These are phyloP conservation scores for Fusarium penzigii DNA, from an alignment of 2,329 filamentous ascomycete genomes.

Conservation along the genomic window DNA sequence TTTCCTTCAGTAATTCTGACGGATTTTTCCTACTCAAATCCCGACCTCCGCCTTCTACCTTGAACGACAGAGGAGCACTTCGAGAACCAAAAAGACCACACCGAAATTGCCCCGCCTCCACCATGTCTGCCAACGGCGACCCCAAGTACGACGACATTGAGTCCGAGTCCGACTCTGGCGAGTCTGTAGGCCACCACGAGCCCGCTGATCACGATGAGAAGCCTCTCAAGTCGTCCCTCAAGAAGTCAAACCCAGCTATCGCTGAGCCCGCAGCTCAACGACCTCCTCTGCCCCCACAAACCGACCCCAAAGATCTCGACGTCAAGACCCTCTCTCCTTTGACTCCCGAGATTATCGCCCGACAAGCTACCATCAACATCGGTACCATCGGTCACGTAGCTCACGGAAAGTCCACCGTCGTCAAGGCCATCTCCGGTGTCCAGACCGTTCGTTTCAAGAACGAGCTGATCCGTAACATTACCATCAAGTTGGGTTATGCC, in stretches of 20 bases:
- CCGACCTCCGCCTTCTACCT: constrained; percentile 3
- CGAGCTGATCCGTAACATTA: constrained; percentile 98
- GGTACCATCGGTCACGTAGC: constrained; percentile 98
- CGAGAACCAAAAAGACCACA: constrained; percentile 22
- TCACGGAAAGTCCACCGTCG: constrained; percentile 97
- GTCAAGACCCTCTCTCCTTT: constrained; percentile 78
- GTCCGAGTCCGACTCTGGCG: constrained; percentile 67
- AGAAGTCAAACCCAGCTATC: constrained; percentile 64
- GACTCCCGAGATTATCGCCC: constrained; percentile 94
- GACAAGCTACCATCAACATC: constrained; percentile 98
- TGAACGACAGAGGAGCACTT: not conserved
- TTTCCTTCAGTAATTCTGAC: constrained; percentile 18
- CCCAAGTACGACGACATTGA: constrained; percentile 71
- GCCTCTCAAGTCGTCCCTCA: constrained; percentile 81
- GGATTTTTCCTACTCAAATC: constrained; percentile 12
- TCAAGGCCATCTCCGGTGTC: constrained; percentile 98
- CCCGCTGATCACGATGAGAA: constrained; percentile 62
- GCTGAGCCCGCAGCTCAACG: constrained; percentile 56
- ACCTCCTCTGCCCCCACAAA: constrained; percentile 75
- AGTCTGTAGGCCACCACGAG: constrained; percentile 63
- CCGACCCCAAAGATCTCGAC: constrained; percentile 86
- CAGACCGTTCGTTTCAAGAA: constrained; percentile 99
- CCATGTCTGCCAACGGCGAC: constrained; percentile 61
- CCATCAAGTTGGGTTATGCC: constrained; percentile 98
- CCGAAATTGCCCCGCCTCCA: constrained; percentile 36